Evolutionary conservation across 192 early-diverging fungal species (phyloP), one percentile per base, ranked within the genome.

Genomic region (Pilobolus umbonatus): DNA sequence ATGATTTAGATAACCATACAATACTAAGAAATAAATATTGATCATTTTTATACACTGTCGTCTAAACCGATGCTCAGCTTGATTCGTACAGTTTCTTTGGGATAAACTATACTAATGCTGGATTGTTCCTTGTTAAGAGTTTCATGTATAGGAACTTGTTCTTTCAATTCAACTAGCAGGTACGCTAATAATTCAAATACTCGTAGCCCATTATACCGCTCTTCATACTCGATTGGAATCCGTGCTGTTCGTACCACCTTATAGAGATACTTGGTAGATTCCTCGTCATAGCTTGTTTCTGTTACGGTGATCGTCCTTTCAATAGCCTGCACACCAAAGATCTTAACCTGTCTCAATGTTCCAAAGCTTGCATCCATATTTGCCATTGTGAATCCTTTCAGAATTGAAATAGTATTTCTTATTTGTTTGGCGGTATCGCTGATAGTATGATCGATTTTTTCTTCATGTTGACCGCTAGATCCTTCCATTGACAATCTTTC

Each of bases 101-200:
- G 51, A 53, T 53, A 32, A 1, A n/a, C 31, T 36, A 53, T 53
- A 53, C 0, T 53, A 53, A 53, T 53, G 51, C 51, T 53, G 32
- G 30, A 35, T 53, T 53, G 32, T 53, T 53, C 51, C 51, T 53
- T 53, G 51, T 32, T 53, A 53, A 53, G 51, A 53, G 51, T 53
- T 36, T 53, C 51, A 53, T 53, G 51, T 53, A 53, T 35, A 53
- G 1, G 51, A 53, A 36, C 51, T 36, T 53, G 51, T 53, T 53
- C 51, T 53, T 53, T 53, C 51, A 53, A 53, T 53, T 53, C 51
- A 36, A 53, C 51, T 53, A 53, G 51, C 51, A 53, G 51, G 51
- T 53, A 53, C 32, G 51, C 51, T 53, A 53, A 53, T 53, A 53
- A 35, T 53, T 53, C 51, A 53, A 53, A 53, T 53, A 53, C 51